phyloP scores from a whole-genome alignment of 148 eudicot species.

The Amaranthus palmeri region DNA sequence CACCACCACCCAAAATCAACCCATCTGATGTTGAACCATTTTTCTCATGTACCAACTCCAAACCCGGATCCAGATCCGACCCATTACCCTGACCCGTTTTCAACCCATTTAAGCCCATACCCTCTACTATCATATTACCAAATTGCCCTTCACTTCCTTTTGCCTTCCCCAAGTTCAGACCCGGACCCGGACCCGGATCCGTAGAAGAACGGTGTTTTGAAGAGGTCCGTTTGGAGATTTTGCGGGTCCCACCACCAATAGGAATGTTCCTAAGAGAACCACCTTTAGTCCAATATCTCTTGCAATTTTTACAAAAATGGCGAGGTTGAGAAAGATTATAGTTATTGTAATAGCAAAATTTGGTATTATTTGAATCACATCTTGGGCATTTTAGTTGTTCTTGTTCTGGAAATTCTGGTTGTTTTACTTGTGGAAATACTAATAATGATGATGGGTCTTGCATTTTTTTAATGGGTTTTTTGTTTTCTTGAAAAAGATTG shows the following conservation, averaged over 20 bases:
- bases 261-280: conserved; percentile 86
- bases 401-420: conserved; percentile 44
- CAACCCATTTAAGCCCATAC: conserved; percentile 28
- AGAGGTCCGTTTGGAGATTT: conserved; percentile 47
- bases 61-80: conserved; percentile 19
- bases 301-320: conserved; percentile 71
- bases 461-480: conserved; percentile 10
- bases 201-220: neutral
- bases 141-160: conserved; percentile 29
- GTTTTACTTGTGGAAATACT: conserved; percentile 15
- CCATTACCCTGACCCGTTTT: conserved; percentile 20
- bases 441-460: conserved; percentile 22
- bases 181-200: neutral
- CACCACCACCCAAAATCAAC: conserved; percentile 18
- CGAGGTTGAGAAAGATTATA: conserved; percentile 66
- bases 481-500: too few relatives aligned
- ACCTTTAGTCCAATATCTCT: conserved; percentile 94
- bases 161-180: neutral
- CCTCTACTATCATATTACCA: conserved; percentile 33
- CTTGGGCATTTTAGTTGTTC: conserved; percentile 61
- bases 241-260: conserved; percentile 86
- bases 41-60: conserved; percentile 17
- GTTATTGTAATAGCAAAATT: conserved; percentile 71
- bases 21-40: conserved; percentile 13
- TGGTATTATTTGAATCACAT: conserved; percentile 58